These are phyloP conservation scores for Rhodomyrtus psidioides DNA, from an alignment of 441 rosid species.

Conservation along the genomic window DNA sequence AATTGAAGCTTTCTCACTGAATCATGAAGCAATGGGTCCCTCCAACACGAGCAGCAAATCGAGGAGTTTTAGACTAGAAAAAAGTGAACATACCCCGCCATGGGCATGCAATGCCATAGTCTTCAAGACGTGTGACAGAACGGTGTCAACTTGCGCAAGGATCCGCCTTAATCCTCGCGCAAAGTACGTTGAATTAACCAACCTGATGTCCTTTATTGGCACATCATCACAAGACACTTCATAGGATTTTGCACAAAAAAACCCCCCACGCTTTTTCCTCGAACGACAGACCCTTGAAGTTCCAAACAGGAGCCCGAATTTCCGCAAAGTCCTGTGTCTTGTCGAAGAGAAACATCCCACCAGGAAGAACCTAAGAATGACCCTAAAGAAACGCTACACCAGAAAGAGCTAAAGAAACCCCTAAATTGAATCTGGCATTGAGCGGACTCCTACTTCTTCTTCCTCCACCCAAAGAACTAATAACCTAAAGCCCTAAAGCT, in stretches of 20 bases:
- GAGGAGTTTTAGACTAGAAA: not conserved
- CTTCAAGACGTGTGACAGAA: not conserved
- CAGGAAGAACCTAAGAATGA: conserved; percentile 20
- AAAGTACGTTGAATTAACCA: not conserved
- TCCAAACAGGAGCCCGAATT: not conserved
- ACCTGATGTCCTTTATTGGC: not conserved
- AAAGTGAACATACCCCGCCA: not conserved
- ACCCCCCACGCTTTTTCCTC: not conserved
- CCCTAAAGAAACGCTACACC: conserved; percentile 23
- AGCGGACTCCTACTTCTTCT: conserved; percentile 11
- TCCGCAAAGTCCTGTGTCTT: conserved; percentile 7
- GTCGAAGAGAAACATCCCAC: not conserved
- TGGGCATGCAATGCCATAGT: not conserved
- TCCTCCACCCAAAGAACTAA: conserved; percentile 3
- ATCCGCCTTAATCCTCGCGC: not conserved
- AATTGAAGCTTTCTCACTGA: not conserved
- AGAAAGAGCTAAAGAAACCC: conserved; percentile 17
- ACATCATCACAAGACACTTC: not conserved
- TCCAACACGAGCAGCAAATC: not conserved
- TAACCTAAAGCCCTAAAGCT: conserved; percentile 13
- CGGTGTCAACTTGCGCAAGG: conserved; percentile 1
- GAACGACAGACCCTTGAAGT: not conserved
- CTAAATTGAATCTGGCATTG: conserved; percentile 14
- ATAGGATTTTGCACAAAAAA: not conserved
- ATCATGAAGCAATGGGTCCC: not conserved